phyloP scores from a whole-genome alignment of 225 moss, liverwort and hornwort genomes.

The Bryum argenteum region DNA sequence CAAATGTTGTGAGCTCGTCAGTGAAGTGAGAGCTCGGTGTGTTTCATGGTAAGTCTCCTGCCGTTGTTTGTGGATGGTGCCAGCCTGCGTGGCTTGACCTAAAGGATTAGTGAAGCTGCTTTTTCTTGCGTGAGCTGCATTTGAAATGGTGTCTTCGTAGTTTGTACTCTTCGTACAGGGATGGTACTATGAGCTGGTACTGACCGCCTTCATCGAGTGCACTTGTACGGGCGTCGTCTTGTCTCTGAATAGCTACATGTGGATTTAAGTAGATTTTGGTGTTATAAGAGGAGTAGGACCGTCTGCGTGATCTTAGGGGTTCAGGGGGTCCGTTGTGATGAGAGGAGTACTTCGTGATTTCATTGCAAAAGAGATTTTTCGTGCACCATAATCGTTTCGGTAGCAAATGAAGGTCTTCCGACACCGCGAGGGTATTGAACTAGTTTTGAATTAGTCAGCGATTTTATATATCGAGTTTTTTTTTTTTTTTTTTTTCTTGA shows the following conservation, averaged over 20 bases:
- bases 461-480: too few relatives aligned
- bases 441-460: not conserved
- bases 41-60: not conserved
- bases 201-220: not conserved
- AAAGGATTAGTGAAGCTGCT: not conserved
- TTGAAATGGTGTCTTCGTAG: constrained; percentile 5
- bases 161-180: not conserved
- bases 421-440: not conserved
- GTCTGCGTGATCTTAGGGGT: too few relatives aligned
- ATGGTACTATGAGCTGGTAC: not conserved
- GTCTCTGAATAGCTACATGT: not conserved
- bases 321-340: too few relatives aligned
- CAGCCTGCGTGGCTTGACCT: not conserved
- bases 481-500: not conserved
- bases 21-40: not conserved
- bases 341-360: too few relatives aligned
- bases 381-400: too few relatives aligned
- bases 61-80: not conserved
- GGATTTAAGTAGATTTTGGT: too few relatives aligned
- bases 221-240: not conserved
- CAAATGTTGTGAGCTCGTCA: not conserved
- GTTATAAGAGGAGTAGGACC: too few relatives aligned
- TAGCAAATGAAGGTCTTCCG: too few relatives aligned
- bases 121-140: constrained; percentile 10
- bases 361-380: too few relatives aligned